phyloP scores from a whole-genome alignment of 1,284 basidiomycete species.

The Ceratobasidium sp. region DNA sequence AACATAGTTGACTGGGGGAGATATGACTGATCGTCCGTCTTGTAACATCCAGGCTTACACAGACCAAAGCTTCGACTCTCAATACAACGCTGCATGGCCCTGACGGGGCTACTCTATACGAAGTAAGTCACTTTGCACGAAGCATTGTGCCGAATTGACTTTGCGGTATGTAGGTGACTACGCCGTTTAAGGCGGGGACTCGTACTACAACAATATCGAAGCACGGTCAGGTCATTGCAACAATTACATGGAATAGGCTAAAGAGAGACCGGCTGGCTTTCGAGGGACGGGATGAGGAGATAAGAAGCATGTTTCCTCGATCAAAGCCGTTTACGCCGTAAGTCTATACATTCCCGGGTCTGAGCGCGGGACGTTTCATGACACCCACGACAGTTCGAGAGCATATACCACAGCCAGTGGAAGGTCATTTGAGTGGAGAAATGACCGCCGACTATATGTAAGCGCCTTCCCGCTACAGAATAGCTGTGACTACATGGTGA shows the following conservation, averaged over 20 bases:
- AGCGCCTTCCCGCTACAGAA: background rate
- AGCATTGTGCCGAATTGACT: background rate
- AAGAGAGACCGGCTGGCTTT: background rate
- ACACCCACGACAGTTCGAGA: background rate
- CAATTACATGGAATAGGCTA: background rate
- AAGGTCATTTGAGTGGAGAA: constrained; percentile 6
- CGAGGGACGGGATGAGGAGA: background rate
- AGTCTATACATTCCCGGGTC: background rate
- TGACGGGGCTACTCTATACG: too few species aligned
- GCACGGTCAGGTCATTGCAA: background rate
- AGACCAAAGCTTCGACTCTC: too few species aligned
- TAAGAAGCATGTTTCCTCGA: background rate
- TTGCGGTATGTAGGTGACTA: background rate
- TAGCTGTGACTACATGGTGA: background rate
- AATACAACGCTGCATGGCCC: too few species aligned
- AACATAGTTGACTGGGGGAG: too few species aligned
- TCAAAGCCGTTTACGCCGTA: background rate
- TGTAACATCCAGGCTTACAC: too few species aligned
- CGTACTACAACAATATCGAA: background rate
- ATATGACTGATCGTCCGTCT: too few species aligned
- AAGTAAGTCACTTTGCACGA: too few species aligned
- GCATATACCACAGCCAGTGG: background rate
- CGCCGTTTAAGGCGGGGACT: background rate
- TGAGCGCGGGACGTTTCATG: background rate
- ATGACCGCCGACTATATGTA: constrained; percentile 1